Evolutionary conservation across 257 asterid species (phyloP), one percentile per base, ranked within the genome.

Genomic region (Coffea canephora): DNA sequence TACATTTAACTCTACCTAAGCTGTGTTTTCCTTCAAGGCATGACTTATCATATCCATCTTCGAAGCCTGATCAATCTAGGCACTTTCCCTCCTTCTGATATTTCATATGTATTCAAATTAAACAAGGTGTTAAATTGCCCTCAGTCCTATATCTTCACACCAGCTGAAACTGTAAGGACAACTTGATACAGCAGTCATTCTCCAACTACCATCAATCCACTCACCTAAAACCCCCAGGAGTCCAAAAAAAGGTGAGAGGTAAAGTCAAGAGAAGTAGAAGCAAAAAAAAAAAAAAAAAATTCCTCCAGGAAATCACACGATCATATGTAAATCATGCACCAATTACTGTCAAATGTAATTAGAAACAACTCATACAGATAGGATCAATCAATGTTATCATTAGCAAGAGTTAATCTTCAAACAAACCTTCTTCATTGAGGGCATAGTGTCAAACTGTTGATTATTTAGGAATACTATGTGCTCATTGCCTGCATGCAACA

Each of bases 401-500:
- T 34, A 68, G 43, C 62, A 11, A 67, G 7, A 34, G 25, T 39
- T 19, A 65, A n/a, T 25, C 57, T 9, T 21, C 45, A 55, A 43
- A 70, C 73, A 19, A 46, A 81, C 84, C 84, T 81, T 43, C 49
- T 59, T 70, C 76, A 46, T 55, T 34, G 77, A 81, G 3, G 80
- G 84, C 80, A 81, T 81, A 62, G 77, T 48, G 72, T 70, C 62
- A 66, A 75, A 68, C 62, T 55, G 80, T 23, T 41, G 50, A 66
- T 45, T 25, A 45, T 77, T 55, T 59, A 69, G 70, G 76, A 81
- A 59, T 61, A 70, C 69, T 75, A 69, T 34, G 59, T 65, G 78
- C 46, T 48, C 59, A 76, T 34, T 55, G 52, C 80, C 84, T 81
- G 49, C 80, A 61, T 31, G 31, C 46, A 31, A 48, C 52, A 78